Evolutionary conservation across 2,329 filamentous ascomycete genomes (phyloP), one percentile per base, ranked within the genome.

Genomic region (Aspergillus candidus): DNA sequence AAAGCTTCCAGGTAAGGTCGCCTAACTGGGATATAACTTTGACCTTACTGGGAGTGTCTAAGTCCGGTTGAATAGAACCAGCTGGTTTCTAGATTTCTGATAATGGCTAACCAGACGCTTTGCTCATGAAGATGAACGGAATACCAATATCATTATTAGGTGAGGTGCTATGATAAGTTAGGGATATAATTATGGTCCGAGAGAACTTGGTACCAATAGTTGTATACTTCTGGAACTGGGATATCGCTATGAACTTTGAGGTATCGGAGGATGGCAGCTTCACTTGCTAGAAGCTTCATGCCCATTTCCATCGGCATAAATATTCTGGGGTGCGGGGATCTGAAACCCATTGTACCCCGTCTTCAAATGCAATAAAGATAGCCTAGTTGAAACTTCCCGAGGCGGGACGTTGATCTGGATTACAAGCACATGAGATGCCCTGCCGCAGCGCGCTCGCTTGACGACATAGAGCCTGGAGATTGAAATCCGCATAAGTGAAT

Each of bases 81-180:
- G 38, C 35, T 40, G 47, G 10, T 35, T 39, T 49, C 58, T 55
- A 63, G 38, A 49, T 30, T 14, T 46, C 53, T 44, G 40, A 48
- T 11, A 66, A 49, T 30, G 56, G 56, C 44, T 39, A 41, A 7
- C 61, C 61, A 38, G 50, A 38, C 27, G 62, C 62, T 51, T 62
- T 54, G 50, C 56, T 62, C 56, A 63, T 63, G 13, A 65, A 43
- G 31, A 66, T 65, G 40, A 56, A 65, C 13, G 62, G 62, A 30
- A 63, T 43, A 2, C 57, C 57, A 17, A 62, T 55, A 6, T 57
- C 52, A 51, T 63, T 63, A 22, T 59, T 41, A 11, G 35, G 39
- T 1, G 44, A 48, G 35, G 44, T 41, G 41, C 53, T 56, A 15
- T 22, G 35, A 34, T 32, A 29, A 13, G 22, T 51, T 46, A 51